These are phyloP conservation scores for Serendipita indica DNA, from an alignment of 768 basidiomycete species.

Conservation along the genomic window DNA sequence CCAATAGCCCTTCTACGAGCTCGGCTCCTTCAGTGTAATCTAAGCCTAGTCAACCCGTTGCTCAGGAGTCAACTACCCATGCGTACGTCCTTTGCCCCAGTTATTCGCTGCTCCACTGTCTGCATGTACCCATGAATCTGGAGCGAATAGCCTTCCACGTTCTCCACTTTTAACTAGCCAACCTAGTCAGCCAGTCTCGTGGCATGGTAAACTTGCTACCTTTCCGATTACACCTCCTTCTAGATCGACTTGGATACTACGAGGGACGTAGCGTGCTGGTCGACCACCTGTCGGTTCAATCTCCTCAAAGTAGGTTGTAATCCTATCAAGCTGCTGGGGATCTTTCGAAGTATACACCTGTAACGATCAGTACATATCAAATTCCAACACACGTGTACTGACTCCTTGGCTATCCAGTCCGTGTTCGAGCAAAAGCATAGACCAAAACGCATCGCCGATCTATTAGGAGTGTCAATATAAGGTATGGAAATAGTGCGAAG, in stretches of 20 bases:
- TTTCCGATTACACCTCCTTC: constrained; percentile 73
- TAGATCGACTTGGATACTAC: constrained; percentile 80
- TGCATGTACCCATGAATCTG: constrained; percentile 59
- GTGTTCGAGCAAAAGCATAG: constrained; percentile 74
- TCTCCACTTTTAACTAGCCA: constrained; percentile 46
- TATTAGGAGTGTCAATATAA: constrained; percentile 9
- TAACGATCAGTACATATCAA: constrained; percentile 8
- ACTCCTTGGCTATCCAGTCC: constrained; percentile 64
- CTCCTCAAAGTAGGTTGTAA: constrained; percentile 23
- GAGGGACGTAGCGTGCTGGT: constrained; percentile 66
- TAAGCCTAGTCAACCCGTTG: not conserved
- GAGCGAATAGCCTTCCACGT: constrained; percentile 64
- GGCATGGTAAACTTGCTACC: constrained; percentile 18
- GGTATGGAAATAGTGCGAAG: not conserved
- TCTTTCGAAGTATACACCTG: constrained; percentile 62
- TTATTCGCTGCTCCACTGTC: constrained; percentile 11
- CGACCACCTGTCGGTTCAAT: constrained; percentile 21
- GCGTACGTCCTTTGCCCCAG: constrained; percentile 11
- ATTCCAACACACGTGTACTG: constrained; percentile 16
- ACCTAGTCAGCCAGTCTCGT: not conserved
- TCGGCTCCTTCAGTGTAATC: constrained; percentile 43
- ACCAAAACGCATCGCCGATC: constrained; percentile 74
- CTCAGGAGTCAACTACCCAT: not conserved
- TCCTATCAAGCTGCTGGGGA: constrained; percentile 57
- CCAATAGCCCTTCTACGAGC: constrained; percentile 71